A percentile compares a stretch with the other conserved stretches of the same genome.
Conservation (phyloP, 129 eudicot genomes). For the Smallanthus sonchifolius region DNA sequence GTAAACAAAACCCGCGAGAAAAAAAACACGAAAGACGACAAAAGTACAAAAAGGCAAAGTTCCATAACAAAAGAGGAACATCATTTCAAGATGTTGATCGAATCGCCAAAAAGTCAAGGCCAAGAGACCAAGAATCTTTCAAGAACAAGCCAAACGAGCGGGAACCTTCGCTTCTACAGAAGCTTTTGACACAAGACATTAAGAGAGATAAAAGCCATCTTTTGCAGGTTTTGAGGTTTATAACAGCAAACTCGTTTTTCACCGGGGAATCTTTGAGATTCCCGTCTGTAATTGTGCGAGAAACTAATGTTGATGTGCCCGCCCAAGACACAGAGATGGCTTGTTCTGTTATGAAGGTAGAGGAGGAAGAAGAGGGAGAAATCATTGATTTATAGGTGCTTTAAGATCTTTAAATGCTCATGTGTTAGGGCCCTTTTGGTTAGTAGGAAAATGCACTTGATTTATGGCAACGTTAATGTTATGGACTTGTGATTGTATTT, state of each 20-base stretch:
- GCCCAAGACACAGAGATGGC: constrained; percentile 12
- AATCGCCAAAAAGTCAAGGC: constrained; percentile 31
- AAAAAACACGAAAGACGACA: constrained; percentile 28
- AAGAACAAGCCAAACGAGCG: constrained; percentile 14
- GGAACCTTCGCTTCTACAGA: constrained; percentile 70
- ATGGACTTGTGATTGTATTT: constrained; percentile 6
- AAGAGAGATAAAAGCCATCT: constrained; percentile 64
- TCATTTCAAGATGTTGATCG: constrained; percentile 28
- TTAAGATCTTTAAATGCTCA: background rate
- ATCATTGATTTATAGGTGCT: constrained; percentile 27
- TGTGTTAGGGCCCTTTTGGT: background rate
- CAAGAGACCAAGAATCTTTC: constrained; percentile 23
- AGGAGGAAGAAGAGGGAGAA: constrained; percentile 50
- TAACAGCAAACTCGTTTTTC: constrained; percentile 72
- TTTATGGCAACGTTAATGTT: background rate
- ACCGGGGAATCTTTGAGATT: constrained; percentile 45
- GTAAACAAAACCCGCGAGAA: constrained; percentile 27
- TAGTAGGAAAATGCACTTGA: background rate
- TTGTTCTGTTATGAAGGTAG: constrained; percentile 3
- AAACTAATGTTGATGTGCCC: constrained; percentile 18
- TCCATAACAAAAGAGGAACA: constrained; percentile 53
- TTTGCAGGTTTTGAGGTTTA: constrained; percentile 83
- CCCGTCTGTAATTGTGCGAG: constrained; percentile 54
- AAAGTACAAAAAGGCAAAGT: constrained; percentile 34
- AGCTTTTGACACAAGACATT: constrained; percentile 65